A percentile compares a stretch with the other conserved stretches of the same genome.
Conservation (phyloP, 495 filamentous ascomycete genomes). For the Xylaria telfairii region DNA sequence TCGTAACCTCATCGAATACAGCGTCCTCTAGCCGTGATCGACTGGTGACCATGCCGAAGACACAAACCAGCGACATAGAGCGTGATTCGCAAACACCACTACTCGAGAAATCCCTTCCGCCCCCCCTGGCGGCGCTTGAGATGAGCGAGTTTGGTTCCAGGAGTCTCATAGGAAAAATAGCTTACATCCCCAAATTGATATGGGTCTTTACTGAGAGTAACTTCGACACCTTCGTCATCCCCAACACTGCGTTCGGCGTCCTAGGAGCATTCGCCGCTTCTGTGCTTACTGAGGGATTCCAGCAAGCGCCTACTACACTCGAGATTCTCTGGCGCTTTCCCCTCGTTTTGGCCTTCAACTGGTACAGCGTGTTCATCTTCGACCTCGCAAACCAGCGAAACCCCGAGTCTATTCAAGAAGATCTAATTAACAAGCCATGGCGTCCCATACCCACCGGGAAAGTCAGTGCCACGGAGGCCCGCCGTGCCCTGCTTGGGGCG, state of each 20-base stretch:
- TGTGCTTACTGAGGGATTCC: constrained; percentile 29
- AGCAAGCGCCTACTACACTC: constrained; percentile 25
- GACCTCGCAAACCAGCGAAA: constrained; percentile 58
- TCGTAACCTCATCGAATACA: neutral
- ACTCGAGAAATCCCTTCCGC: constrained; percentile 17
- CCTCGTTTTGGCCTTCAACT: constrained; percentile 35
- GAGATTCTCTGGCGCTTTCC: constrained; percentile 32
- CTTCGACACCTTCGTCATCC: constrained; percentile 48
- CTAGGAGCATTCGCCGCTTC: constrained; percentile 39
- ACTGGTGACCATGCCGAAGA: neutral
- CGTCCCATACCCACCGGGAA: constrained; percentile 55
- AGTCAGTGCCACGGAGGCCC: constrained; percentile 47
- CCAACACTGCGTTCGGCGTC: constrained; percentile 42
- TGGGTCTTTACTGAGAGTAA: constrained; percentile 51
- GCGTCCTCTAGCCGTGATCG: neutral
- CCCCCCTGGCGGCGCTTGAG: neutral
- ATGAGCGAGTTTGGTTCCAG: constrained; percentile 24
- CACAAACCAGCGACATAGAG: neutral
- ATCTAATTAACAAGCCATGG: constrained; percentile 65
- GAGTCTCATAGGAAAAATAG: constrained; percentile 16
- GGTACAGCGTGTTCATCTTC: constrained; percentile 50
- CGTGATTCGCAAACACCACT: constrained; percentile 7
- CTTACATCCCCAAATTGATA: constrained; percentile 15
- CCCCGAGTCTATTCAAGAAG: constrained; percentile 54
- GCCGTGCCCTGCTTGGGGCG: constrained; percentile 40